phyloP scores from a whole-genome alignment of 2,329 filamentous ascomycete genomes.

The Colletotrichum sp. region DNA sequence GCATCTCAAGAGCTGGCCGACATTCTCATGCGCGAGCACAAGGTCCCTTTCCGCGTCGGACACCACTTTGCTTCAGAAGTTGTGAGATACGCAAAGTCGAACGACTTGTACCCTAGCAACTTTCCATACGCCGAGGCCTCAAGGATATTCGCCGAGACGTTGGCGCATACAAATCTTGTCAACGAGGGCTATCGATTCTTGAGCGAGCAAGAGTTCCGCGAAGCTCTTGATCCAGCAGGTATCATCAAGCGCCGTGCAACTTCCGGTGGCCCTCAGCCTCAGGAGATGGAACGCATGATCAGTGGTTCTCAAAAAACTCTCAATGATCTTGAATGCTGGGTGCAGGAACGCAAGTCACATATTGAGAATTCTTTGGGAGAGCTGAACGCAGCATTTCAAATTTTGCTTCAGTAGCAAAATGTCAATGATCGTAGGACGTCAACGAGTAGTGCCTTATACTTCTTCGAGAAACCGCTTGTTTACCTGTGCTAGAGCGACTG shows the following conservation, averaged over 20 bases:
- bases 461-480: background rate
- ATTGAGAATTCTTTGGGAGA: background rate
- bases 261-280: constrained; percentile 3
- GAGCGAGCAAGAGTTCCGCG: background rate
- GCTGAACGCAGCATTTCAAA: background rate
- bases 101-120: background rate
- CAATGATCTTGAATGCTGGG: background rate
- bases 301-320: background rate
- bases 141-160: background rate
- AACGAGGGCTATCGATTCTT: background rate
- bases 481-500: background rate
- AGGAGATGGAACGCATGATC: constrained; percentile 13
- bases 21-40: constrained; percentile 1
- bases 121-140: constrained; percentile 2
- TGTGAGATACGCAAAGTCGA: constrained; percentile 1
- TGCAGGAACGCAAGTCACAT: background rate
- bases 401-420: background rate
- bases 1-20: constrained; percentile 16
- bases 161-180: background rate
- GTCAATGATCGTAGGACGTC: background rate
- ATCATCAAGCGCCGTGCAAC: constrained; percentile 9
- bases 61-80: constrained; percentile 18
- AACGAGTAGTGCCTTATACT: background rate
- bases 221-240: background rate
- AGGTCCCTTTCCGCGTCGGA: constrained; percentile 10